A percentile compares a stretch with the other conserved stretches of the same genome.
phyloP scores from a whole-genome alignment of 2,329 filamentous ascomycete species.

The Aspergillus neotritici region DNA sequence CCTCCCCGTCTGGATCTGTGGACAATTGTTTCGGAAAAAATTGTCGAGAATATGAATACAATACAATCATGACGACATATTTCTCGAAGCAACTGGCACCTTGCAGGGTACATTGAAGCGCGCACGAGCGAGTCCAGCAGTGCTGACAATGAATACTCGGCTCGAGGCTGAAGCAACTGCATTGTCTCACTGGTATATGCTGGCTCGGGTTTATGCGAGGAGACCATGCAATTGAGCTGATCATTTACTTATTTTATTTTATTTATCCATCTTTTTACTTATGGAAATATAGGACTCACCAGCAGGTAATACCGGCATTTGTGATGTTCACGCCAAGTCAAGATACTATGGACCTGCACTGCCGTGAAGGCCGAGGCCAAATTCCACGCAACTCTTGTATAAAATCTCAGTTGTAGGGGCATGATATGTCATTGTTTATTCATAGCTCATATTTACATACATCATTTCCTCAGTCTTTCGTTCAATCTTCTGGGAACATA shows the following conservation, averaged over 20 bases:
- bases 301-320: too few relatives aligned
- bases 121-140: slow-evolving; percentile 16
- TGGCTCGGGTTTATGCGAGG: background rate
- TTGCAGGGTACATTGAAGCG: slow-evolving; percentile 15
- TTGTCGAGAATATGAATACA: background rate
- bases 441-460: slow-evolving; percentile 19
- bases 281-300: too few relatives aligned
- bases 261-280: too few relatives aligned
- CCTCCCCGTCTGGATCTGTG: too few relatives aligned
- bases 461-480: slow-evolving; percentile 10
- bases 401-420: slow-evolving; percentile 5
- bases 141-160: slow-evolving; percentile 8
- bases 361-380: too few relatives aligned
- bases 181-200: too few relatives aligned
- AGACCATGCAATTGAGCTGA: background rate
- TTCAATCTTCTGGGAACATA: background rate
- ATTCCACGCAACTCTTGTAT: too few relatives aligned
- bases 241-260: too few relatives aligned
- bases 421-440: slow-evolving; percentile 3
- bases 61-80: background rate
- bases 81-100: slow-evolving; percentile 1
- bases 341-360: background rate
- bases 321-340: background rate
- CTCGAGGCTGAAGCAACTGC: slow-evolving; percentile 4
- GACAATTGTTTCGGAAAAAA: background rate